Percentiles rank a stretch among this genome's conserved stretches.
Conservation (phyloP, 2,329 filamentous ascomycete genomes). For the Drechslerella stenobrocha region DNA sequence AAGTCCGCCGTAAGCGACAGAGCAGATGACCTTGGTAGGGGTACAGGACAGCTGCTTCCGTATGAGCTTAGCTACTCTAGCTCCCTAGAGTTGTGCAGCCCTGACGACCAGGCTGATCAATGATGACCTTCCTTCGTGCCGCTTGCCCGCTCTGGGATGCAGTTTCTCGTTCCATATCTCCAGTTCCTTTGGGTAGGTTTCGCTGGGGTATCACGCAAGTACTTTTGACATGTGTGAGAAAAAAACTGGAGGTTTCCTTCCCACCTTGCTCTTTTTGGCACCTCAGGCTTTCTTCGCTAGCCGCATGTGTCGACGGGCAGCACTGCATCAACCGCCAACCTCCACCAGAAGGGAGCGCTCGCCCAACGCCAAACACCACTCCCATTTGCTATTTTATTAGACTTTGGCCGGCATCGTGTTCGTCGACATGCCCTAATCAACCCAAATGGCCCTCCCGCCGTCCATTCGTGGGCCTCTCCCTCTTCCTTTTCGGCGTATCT, state of each 20-base stretch:
- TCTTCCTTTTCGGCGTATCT: neutral
- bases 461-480: neutral
- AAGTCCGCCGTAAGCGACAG: conserved; percentile 4
- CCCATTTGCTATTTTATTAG: neutral
- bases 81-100: conserved; percentile 30
- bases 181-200: conserved; percentile 42
- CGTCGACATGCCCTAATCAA: neutral
- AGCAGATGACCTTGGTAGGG: conserved; percentile 44
- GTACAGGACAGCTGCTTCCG: conserved; percentile 18
- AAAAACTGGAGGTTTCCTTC: conserved; percentile 35
- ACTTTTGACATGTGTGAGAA: conserved; percentile 46
- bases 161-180: conserved; percentile 48
- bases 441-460: neutral
- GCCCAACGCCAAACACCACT: neutral
- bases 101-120: conserved; percentile 44
- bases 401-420: neutral
- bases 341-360: conserved; percentile 17
- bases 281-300: conserved; percentile 43
- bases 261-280: conserved; percentile 13
- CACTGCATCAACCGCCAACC: conserved; percentile 34
- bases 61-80: conserved; percentile 43
- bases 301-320: conserved; percentile 32
- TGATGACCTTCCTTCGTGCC: conserved; percentile 47
- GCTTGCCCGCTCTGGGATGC: conserved; percentile 47
- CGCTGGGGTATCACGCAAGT: conserved; percentile 6